phyloP scores from a whole-genome alignment of 2,329 filamentous ascomycete species.

The Beauveria brongniartii region DNA sequence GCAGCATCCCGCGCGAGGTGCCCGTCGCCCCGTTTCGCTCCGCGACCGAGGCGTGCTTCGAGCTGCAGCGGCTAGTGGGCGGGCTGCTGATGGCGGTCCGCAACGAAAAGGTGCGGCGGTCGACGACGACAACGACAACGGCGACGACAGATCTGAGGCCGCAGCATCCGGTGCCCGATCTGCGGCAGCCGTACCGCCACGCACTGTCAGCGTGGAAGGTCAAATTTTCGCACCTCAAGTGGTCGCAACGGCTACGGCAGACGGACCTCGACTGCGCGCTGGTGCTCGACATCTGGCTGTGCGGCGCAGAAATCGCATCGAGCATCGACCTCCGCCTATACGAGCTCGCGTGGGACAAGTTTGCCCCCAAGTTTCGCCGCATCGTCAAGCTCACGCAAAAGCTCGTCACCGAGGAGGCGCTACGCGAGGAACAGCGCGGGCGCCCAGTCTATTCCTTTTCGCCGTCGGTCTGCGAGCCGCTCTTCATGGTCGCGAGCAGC shows the following conservation, averaged over 20 bases:
- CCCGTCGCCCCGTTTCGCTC: constrained; percentile 3
- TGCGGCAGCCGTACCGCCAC: constrained; percentile 1
- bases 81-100: constrained; percentile 2
- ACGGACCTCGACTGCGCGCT: constrained; percentile 9
- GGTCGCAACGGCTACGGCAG: constrained; percentile 7
- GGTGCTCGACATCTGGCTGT: constrained; percentile 7
- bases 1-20: background rate
- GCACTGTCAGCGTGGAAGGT: constrained; percentile 9
- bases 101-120: constrained; percentile 6
- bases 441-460: constrained; percentile 8
- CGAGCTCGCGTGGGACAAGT: constrained; percentile 11
- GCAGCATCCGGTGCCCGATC: background rate
- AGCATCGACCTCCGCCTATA: constrained; percentile 3
- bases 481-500: constrained; percentile 6
- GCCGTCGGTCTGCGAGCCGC: constrained; percentile 8
- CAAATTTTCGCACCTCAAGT: constrained; percentile 8
- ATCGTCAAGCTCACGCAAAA: constrained; percentile 7
- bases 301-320: constrained; percentile 7
- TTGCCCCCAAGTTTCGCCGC: background rate
- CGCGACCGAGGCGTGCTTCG: constrained; percentile 10
- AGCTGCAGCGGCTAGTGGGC: constrained; percentile 5
- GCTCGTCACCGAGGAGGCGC: constrained; percentile 1
- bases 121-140: background rate
- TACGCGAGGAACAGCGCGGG: constrained; percentile 1
- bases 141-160: background rate